Evolutionary conservation across 345 rosid species (phyloP).

Genomic region (Hibiscus syriacus): DNA sequence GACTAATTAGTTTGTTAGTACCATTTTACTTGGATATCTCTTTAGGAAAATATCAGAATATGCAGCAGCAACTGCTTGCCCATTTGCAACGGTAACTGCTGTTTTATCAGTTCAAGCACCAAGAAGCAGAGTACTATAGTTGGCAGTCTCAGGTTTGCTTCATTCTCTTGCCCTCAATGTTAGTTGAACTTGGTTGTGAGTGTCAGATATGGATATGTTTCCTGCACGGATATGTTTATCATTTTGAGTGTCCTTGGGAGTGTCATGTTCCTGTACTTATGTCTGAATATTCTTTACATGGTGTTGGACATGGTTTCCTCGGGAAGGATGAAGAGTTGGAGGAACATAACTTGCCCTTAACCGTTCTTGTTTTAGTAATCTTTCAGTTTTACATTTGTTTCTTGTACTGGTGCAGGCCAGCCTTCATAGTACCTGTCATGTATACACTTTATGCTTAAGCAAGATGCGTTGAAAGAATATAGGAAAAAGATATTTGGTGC

Average conservation of each 20-base stretch:
- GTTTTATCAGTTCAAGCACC: constrained; percentile 8
- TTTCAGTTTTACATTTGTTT: no score
- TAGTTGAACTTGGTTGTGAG: background rate
- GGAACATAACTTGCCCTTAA: no score
- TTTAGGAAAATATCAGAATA: constrained; percentile 7
- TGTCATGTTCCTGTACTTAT: no score
- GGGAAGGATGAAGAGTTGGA: no score
- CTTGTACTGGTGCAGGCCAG: no score
- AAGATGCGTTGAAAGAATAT: no score
- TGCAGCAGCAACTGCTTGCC: constrained; percentile 1
- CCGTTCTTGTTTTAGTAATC: no score
- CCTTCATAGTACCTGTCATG: no score
- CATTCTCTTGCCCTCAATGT: background rate
- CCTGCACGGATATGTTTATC: constrained; percentile 13
- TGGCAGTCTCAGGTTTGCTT: constrained; percentile 28
- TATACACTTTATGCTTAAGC: no score
- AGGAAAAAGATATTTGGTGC: no score
- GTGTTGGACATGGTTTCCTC: no score
- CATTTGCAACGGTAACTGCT: background rate
- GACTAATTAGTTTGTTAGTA: constrained; percentile 12
- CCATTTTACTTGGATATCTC: constrained; percentile 14
- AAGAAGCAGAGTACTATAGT: background rate
- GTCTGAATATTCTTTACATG: no score
- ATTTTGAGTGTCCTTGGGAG: background rate
- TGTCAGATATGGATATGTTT: background rate